Base-by-base conservation (phyloP, 106 monocot species). In the Dioscorea zingiberensis region DNA sequence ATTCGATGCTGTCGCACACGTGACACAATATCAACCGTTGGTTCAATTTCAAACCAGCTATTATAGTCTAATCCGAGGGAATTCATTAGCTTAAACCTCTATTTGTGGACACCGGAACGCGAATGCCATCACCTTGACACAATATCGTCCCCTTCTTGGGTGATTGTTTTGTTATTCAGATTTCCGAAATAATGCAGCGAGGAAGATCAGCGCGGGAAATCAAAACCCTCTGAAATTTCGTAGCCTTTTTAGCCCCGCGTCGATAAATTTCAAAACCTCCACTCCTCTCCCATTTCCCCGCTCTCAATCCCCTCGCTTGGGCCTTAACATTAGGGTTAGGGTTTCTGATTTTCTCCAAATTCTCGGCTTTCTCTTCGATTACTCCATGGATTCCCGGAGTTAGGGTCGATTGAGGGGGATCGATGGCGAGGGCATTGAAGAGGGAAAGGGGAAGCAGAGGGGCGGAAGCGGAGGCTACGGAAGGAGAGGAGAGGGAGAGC, bases 341-440 rank as follows among this genome's bases (percentile, higher is more conserved):
- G 51, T 16, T 18, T 19, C 51, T 53, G n/a, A 18, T 13, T 18
- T 53, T 3, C n/a, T 53, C 1, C 13, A 53, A 19, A 18, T 53
- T 53, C 51, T 53, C 8, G 51, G 51, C 15, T 53, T 53, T 38
- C 38, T 38, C 38, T 38, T 38, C 38, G 38, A 2, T 38, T 38
- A 8, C 4, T 8, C 38, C 38, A 38, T 0, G 3, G 4, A 38
- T 38, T 38, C 0, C 38, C 38, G 38, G 38, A 38, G 4, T 38
- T 38, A 38, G 4, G 38, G 38, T 6, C 10, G 6, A 38, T 38
- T 38, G 51, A 15, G 1, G 0, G 56, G 23, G 22, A 56, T 5
- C 53, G 9, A 78, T 78, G 78, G 67, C 24, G 17, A 66, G 55
- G 15, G 27, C 64, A 13, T 55, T 73, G 58, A 73, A 72, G 47